phyloP scores from a whole-genome alignment of 106 monocot genomes.

The Phalaenopsis aphrodite region DNA sequence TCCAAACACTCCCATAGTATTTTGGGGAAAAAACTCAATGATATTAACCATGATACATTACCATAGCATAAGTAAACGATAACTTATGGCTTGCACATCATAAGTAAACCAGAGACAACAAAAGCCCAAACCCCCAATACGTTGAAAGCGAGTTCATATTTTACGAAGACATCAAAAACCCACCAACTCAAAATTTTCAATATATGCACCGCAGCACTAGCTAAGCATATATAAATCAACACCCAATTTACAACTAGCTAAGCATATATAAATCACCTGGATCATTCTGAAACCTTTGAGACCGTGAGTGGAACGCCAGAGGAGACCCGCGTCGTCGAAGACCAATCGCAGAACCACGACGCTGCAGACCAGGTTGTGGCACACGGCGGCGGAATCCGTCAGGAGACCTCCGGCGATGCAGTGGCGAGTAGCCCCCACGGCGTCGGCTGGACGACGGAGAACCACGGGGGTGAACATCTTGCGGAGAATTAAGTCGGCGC shows the following conservation, averaged over 20 bases:
- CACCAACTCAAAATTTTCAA: neutral
- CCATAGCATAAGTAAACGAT: neutral
- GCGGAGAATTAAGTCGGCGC: neutral
- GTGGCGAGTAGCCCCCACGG: constrained; percentile 5
- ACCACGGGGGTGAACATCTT: constrained; percentile 7
- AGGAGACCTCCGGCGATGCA: constrained; percentile 2
- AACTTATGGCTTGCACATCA: neutral
- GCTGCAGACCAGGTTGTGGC: neutral
- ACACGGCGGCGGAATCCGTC: constrained; percentile 7
- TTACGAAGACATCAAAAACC: neutral
- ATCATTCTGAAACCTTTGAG: constrained; percentile 17
- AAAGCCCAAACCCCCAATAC: neutral
- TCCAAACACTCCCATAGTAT: too few relatives aligned
- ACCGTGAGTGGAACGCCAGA: constrained; percentile 8
- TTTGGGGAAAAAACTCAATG: neutral
- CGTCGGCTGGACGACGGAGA: constrained; percentile 14
- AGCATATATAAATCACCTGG: constrained; percentile 8
- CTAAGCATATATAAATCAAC: too few relatives aligned
- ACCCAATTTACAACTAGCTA: neutral
- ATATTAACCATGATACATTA: neutral
- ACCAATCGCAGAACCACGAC: constrained; percentile 6
- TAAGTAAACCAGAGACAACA: neutral
- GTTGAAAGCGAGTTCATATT: neutral
- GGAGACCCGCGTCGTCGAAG: constrained; percentile 15
- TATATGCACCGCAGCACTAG: neutral